Percentiles rank a stretch among this genome's conserved stretches.
Conservation (phyloP, 768 basidiomycete species). For the Boletales sp. region DNA sequence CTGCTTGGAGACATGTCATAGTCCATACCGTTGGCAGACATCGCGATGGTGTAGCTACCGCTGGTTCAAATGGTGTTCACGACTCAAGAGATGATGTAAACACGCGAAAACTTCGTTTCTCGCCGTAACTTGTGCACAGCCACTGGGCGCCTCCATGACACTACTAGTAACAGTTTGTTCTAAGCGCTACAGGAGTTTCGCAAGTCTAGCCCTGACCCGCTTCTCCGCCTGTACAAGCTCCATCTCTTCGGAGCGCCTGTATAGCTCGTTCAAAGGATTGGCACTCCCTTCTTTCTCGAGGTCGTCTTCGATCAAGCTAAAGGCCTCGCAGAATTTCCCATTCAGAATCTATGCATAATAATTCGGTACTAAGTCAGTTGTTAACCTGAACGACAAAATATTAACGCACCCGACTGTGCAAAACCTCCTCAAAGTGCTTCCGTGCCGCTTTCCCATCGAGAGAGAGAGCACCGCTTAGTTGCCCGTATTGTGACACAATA, state of each 20-base stretch:
- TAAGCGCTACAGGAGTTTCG: conserved; percentile 33
- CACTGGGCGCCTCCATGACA: conserved; percentile 5
- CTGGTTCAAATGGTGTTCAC: conserved; percentile 11
- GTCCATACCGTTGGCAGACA: conserved; percentile 58
- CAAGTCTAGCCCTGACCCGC: conserved; percentile 49
- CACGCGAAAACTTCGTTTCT: conserved; percentile 34
- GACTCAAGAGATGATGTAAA: conserved; percentile 20
- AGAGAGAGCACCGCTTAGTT: conserved; percentile 53
- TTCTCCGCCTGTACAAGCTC: conserved; percentile 60
- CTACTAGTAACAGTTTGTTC: not conserved
- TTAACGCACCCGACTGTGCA: conserved; percentile 48
- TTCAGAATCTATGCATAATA: conserved; percentile 45
- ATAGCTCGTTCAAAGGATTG: conserved; percentile 56
- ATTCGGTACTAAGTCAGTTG: not conserved
- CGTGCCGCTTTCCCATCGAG: conserved; percentile 50
- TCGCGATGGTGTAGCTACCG: conserved; percentile 16
- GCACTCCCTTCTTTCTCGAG: conserved; percentile 51
- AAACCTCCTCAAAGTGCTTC: conserved; percentile 54
- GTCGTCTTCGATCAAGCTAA: conserved; percentile 52
- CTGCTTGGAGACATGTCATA: conserved; percentile 57
- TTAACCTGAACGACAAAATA: not conserved
- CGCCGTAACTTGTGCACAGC: conserved; percentile 18
- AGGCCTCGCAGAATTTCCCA: conserved; percentile 54
- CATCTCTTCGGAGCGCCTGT: conserved; percentile 45
- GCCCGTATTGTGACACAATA: conserved; percentile 58